phyloP scores from a whole-genome alignment of 2,329 filamentous ascomycete species.

The Colletotrichum sp. region DNA sequence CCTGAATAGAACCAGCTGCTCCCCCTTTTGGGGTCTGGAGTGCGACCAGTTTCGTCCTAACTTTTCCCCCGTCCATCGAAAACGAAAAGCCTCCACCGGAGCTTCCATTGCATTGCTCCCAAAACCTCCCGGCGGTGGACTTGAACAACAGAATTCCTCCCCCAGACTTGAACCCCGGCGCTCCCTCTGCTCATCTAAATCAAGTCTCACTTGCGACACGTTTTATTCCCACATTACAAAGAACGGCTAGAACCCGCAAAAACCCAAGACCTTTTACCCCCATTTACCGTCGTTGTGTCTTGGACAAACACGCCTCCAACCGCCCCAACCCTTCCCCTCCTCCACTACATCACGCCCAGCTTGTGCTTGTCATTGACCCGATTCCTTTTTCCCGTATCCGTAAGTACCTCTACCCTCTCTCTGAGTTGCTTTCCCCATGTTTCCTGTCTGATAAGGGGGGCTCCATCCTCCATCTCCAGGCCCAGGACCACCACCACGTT shows the following conservation, averaged over 20 bases:
- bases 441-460: conserved; percentile 4
- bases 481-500: conserved; percentile 9
- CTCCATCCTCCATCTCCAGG: background rate
- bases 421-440: background rate
- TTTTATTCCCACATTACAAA: background rate
- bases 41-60: background rate
- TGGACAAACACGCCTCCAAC: background rate
- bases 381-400: background rate
- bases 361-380: background rate
- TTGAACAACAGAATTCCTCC: background rate
- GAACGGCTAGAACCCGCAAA: background rate
- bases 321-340: background rate
- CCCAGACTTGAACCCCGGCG: background rate
- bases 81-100: background rate
- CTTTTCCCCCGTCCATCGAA: background rate
- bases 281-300: background rate
- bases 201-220: background rate
- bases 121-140: background rate
- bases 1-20: background rate
- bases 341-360: background rate
- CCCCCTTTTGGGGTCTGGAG: background rate
- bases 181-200: background rate
- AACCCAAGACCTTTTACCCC: background rate
- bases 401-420: background rate
- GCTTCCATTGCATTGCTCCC: background rate